Percentiles rank a stretch among this genome's conserved stretches.
Evolutionary conservation across 805 yeast species (phyloP).

Genomic region (Yarrowia sp.): DNA sequence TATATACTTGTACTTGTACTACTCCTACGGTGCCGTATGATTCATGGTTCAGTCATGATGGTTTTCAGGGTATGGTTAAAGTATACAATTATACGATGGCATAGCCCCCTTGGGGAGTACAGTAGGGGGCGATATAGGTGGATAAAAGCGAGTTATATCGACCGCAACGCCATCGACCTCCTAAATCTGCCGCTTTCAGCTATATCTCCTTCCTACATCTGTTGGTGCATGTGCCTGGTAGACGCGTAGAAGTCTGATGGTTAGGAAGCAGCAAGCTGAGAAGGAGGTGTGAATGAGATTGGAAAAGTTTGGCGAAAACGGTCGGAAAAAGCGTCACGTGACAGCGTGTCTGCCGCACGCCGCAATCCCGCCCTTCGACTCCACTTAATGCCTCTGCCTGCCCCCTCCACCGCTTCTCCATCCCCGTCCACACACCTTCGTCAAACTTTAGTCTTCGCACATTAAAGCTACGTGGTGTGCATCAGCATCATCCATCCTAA

Average conservation of each 20-base stretch:
- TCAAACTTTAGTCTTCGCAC: background rate
- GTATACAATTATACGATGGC: constrained; percentile 12
- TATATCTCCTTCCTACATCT: too few relatives aligned
- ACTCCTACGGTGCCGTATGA: constrained; percentile 9
- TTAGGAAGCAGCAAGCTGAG: constrained; percentile 8
- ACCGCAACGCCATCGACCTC: too few relatives aligned
- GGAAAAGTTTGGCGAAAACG: too few relatives aligned
- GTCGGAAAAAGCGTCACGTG: background rate
- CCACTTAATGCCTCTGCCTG: background rate
- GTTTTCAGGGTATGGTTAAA: background rate
- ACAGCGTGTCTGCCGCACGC: too few relatives aligned
- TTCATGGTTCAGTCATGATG: background rate
- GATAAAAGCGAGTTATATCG: too few relatives aligned
- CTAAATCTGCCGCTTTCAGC: too few relatives aligned
- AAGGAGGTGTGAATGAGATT: background rate
- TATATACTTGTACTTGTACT: too few relatives aligned
- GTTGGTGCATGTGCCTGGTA: background rate
- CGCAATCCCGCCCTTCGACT: too few relatives aligned
- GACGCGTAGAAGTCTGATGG: constrained; percentile 5
- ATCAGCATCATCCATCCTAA: background rate
- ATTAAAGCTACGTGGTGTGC: constrained; percentile 25
- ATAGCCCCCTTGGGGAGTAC: constrained; percentile 19
- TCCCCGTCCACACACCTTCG: too few relatives aligned
- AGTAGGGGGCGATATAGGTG: too few relatives aligned
- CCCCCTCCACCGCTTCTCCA: background rate